A percentile compares a stretch with the other conserved stretches of the same genome.
These are phyloP conservation scores for Phycomyces blakesleeanus DNA, from an alignment of 192 early-diverging fungal genomes.

Conservation along the genomic window DNA sequence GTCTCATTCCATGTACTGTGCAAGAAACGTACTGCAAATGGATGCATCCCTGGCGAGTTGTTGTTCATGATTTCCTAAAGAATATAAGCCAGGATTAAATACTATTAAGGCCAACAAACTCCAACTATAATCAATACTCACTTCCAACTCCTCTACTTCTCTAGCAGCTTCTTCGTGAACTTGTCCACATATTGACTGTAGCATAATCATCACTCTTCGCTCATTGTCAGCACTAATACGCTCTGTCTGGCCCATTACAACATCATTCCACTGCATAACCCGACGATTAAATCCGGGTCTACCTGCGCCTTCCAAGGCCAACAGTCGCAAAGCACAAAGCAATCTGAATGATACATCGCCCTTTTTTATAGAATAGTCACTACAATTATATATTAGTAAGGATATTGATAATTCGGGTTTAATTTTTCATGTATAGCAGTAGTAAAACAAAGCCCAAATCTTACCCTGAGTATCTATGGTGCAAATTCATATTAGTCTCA, in stretches of 20 bases:
- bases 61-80: neutral
- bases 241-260: conserved; percentile 43
- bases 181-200: conserved; percentile 34
- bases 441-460: neutral
- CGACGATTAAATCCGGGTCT: conserved; percentile 23
- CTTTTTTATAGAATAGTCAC: conserved; percentile 48
- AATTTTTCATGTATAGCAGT: conserved; percentile 2
- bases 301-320: conserved; percentile 26
- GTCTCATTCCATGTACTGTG: conserved; percentile 19
- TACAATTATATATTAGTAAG: conserved; percentile 8
- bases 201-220: conserved; percentile 22
- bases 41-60: neutral
- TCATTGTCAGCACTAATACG: conserved; percentile 42
- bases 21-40: conserved; percentile 19
- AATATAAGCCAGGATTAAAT: too few species aligned
- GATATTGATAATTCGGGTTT: neutral
- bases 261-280: conserved; percentile 43
- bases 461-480: conserved; percentile 35
- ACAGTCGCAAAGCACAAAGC: conserved; percentile 41
- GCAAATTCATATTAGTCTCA: too few species aligned
- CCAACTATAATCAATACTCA: too few species aligned
- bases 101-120: neutral
- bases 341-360: conserved; percentile 49
- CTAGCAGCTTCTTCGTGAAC: conserved; percentile 9
- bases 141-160: conserved; percentile 21